A percentile compares a stretch with the other conserved stretches of the same genome.
phyloP scores from a whole-genome alignment of 1,284 basidiomycete genomes.

The Neonothopanus nambi region DNA sequence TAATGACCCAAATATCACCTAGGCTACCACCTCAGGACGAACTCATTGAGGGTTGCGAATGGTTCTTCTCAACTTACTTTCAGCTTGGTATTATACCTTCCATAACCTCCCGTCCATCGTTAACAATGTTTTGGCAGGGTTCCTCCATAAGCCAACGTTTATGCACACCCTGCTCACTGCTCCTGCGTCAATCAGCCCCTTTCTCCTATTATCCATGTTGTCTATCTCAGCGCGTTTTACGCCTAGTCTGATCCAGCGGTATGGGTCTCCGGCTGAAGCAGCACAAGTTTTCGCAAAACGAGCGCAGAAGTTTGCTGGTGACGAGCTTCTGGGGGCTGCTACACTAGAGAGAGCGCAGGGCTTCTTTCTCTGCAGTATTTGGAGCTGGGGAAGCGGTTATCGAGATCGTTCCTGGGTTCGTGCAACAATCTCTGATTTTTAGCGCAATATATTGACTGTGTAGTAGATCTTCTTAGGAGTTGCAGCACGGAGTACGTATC shows the following conservation, averaged over 20 bases:
- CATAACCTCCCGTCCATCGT: neutral
- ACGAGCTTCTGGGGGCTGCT: constrained; percentile 15
- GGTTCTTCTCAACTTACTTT: constrained; percentile 16
- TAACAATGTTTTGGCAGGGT: constrained; percentile 10
- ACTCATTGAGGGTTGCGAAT: constrained; percentile 19
- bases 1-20: neutral
- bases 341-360: constrained; percentile 20
- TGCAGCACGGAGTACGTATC: constrained; percentile 16
- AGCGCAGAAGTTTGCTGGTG: constrained; percentile 18
- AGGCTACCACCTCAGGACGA: constrained; percentile 18
- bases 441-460: neutral
- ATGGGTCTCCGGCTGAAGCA: constrained; percentile 13
- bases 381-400: constrained; percentile 21
- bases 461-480: constrained; percentile 17
- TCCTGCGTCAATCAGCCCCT: constrained; percentile 15
- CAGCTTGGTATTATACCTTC: constrained; percentile 6
- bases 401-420: constrained; percentile 19
- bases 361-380: constrained; percentile 21
- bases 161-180: constrained; percentile 19
- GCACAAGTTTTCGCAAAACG: constrained; percentile 18
- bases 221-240: constrained; percentile 21
- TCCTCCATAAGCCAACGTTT: constrained; percentile 21
- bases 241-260: constrained; percentile 16
- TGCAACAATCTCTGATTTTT: neutral
- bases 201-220: constrained; percentile 19